phyloP scores from a whole-genome alignment of 495 filamentous ascomycete genomes.

The Friedmanniomyces endolithicus region DNA sequence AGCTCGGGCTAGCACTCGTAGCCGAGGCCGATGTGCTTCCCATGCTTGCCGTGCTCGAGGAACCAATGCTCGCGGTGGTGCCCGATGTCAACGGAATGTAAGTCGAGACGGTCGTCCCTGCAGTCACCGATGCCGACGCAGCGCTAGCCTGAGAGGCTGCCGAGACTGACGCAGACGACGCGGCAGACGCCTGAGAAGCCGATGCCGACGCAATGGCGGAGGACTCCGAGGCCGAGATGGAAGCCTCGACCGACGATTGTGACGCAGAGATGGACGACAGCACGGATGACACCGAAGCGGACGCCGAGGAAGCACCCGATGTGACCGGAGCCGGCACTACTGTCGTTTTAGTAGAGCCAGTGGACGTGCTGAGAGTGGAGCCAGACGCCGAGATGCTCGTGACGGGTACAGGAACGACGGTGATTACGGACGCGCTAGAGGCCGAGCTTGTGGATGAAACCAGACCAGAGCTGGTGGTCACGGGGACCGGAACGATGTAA shows the following conservation, averaged over 20 bases:
- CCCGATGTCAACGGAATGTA: slow-evolving; percentile 3
- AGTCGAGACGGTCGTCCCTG: slow-evolving; percentile 3
- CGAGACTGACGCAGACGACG: neutral
- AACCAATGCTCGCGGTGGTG: neutral
- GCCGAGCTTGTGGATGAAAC: neutral
- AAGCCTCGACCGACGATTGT: slow-evolving; percentile 1
- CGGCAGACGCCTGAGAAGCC: neutral
- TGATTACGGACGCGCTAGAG: slow-evolving; percentile 2
- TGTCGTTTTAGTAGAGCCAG: neutral
- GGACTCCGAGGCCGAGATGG: slow-evolving; percentile 2
- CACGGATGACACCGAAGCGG: neutral
- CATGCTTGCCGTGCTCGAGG: neutral
- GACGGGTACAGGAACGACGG: slow-evolving; percentile 3
- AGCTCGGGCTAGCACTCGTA: neutral
- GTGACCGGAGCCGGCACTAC: slow-evolving; percentile 3
- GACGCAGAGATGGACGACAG: slow-evolving; percentile 1
- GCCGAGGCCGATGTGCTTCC: neutral
- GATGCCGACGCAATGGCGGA: neutral
- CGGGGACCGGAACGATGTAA: neutral
- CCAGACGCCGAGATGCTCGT: neutral
- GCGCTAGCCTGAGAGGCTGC: neutral
- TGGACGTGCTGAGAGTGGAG: slow-evolving; percentile 8
- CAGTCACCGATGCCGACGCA: neutral
- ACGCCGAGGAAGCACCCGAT: neutral
- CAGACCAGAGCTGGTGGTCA: neutral